Percentiles rank a stretch among this genome's conserved stretches.
phyloP scores from a whole-genome alignment of 768 basidiomycete species.

The Tricholoma sp. region DNA sequence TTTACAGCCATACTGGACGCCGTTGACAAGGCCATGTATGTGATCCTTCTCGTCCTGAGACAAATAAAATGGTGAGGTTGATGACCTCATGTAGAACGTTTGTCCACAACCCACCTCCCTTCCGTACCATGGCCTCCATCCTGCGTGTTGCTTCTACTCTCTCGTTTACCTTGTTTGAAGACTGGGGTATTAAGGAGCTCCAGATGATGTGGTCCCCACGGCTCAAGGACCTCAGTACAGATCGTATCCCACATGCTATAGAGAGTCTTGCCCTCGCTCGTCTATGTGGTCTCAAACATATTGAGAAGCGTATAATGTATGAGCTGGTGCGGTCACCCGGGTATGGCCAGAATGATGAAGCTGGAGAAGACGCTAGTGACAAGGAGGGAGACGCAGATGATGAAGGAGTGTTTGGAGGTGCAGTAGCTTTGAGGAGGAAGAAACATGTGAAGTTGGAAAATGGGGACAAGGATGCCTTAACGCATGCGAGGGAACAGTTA shows the following conservation, averaged over 20 bases:
- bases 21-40: conserved; percentile 30
- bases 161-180: conserved; percentile 19
- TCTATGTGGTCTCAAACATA: conserved; percentile 15
- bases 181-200: conserved; percentile 23
- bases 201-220: conserved; percentile 25
- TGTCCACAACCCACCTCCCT: conserved; percentile 16
- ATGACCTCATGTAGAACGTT: conserved; percentile 15
- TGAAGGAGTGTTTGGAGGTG: background rate
- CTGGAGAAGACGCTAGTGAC: background rate
- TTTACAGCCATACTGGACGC: conserved; percentile 26
- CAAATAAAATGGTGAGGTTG: too few relatives aligned
- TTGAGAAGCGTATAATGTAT: conserved; percentile 31
- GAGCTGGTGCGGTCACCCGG: conserved; percentile 25
- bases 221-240: conserved; percentile 17
- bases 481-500: conserved; percentile 11
- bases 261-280: conserved; percentile 26
- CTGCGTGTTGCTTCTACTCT: conserved; percentile 29
- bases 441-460: background rate
- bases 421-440: background rate
- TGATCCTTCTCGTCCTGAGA: conserved; percentile 1
- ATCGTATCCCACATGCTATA: conserved; percentile 19
- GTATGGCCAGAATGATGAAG: conserved; percentile 19
- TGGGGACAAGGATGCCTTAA: conserved; percentile 5
- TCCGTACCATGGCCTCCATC: conserved; percentile 23
- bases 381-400: background rate